These are phyloP conservation scores for Penicillium carneum DNA, from an alignment of 2,329 filamentous ascomycete genomes.

Conservation along the genomic window DNA sequence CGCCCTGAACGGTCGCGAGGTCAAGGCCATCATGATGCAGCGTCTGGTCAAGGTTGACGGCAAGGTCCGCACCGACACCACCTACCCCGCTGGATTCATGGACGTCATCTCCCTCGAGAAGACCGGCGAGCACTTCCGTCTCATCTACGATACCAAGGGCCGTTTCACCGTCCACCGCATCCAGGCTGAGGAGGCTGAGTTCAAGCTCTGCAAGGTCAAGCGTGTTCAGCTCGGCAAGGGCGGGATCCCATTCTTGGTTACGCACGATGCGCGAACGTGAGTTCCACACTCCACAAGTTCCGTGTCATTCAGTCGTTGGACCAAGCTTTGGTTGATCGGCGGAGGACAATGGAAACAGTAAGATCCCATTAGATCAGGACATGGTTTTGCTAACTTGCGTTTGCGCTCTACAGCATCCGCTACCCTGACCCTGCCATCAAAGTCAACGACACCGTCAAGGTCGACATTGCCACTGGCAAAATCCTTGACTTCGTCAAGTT, in stretches of 20 bases:
- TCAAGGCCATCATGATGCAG: constrained; percentile 98
- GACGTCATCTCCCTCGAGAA: constrained; percentile 99
- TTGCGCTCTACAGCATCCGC: constrained; percentile 75
- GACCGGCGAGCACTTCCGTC: constrained; percentile 99
- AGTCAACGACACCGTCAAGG: constrained; percentile 99
- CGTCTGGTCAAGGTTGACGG: constrained; percentile 99
- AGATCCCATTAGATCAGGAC: constrained; percentile 35
- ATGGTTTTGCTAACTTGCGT: constrained; percentile 44
- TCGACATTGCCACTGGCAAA: constrained; percentile 95
- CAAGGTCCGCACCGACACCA: constrained; percentile 98
- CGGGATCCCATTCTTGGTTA: constrained; percentile 99
- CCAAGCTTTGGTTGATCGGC: constrained; percentile 87
- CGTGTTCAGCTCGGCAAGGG: constrained; percentile 98
- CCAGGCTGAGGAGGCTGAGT: constrained; percentile 96
- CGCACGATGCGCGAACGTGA: constrained; percentile 99
- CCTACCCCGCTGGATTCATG: constrained; percentile 98
- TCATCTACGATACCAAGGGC: constrained; percentile 99
- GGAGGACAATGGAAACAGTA: constrained; percentile 51
- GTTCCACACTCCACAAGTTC: constrained; percentile 69
- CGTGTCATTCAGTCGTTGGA: constrained; percentile 99
- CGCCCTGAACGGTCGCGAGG: constrained; percentile 97
- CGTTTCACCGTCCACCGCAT: constrained; percentile 99
- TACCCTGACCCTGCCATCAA: constrained; percentile 98
- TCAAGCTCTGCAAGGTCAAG: constrained; percentile 99
- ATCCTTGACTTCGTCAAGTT: constrained; percentile 98